Evolutionary conservation across 495 filamentous ascomycete species (phyloP).

Genomic region (Chaetomium fimeti): DNA sequence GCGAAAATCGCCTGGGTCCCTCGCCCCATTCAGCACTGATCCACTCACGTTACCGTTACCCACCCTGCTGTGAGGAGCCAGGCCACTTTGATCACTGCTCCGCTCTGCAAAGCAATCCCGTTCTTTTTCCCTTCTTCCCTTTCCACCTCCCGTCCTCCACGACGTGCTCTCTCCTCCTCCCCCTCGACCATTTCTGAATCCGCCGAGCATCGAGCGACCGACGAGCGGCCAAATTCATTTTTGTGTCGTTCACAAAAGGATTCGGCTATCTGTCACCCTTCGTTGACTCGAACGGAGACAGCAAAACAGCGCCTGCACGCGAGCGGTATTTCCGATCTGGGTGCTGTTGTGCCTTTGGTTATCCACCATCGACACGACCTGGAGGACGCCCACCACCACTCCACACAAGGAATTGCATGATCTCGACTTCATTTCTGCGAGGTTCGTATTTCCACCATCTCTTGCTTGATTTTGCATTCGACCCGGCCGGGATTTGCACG

Average conservation of each 20-base stretch:
- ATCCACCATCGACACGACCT: constrained; percentile 19
- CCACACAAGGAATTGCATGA: constrained; percentile 24
- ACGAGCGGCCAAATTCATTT: constrained; percentile 45
- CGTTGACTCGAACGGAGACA: constrained; percentile 28
- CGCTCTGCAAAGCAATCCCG: constrained; percentile 21
- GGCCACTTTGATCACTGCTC: constrained; percentile 26
- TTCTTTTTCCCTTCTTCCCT: constrained; percentile 31
- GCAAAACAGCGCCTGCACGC: constrained; percentile 17
- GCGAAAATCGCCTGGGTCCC: constrained; percentile 17
- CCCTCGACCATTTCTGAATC: constrained; percentile 29
- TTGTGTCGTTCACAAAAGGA: constrained; percentile 41
- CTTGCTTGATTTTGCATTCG: too few species aligned
- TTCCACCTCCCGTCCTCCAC: constrained; percentile 28
- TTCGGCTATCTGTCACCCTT: constrained; percentile 33
- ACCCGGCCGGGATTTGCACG: not conserved
- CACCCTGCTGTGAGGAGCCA: constrained; percentile 12
- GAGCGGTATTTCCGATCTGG: constrained; percentile 28
- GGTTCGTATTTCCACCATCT: constrained; percentile 26
- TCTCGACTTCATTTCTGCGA: constrained; percentile 24
- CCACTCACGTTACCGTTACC: constrained; percentile 18
- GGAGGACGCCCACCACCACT: constrained; percentile 25
- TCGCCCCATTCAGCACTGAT: constrained; percentile 21
- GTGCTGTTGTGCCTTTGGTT: constrained; percentile 27
- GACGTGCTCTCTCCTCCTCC: constrained; percentile 26
- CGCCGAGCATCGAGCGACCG: constrained; percentile 33